Percentiles rank a stretch among this genome's conserved stretches.
Evolutionary conservation across 2,329 filamentous ascomycete species (phyloP).

Genomic region (Colletotrichum plurivorum): DNA sequence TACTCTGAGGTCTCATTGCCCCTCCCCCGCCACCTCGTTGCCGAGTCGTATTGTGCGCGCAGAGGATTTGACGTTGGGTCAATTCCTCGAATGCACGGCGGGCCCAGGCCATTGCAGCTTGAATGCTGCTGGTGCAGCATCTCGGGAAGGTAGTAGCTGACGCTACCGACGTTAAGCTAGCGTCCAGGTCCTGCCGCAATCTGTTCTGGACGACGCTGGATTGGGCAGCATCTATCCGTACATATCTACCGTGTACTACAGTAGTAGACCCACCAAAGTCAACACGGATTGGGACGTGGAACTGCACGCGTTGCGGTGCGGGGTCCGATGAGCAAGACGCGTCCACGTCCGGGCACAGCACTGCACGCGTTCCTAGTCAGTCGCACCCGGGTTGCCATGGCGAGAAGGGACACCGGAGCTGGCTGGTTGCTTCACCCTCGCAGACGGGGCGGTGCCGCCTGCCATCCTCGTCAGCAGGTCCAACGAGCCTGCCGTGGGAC

Average conservation of each 20-base stretch:
- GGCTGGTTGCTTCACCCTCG: constrained; percentile 9
- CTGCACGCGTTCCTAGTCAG: constrained; percentile 29
- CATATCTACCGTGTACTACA: too few species aligned
- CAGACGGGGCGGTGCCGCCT: constrained; percentile 13
- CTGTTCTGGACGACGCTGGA: constrained; percentile 2
- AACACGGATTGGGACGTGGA: constrained; percentile 23
- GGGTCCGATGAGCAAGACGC: constrained; percentile 34
- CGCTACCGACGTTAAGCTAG: too few species aligned
- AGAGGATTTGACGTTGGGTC: too few species aligned
- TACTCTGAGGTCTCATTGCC: background rate
- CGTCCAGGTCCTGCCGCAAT: too few species aligned
- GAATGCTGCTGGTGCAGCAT: background rate
- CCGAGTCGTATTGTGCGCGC: background rate
- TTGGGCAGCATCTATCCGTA: constrained; percentile 13
- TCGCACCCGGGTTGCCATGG: constrained; percentile 19
- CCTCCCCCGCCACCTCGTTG: background rate
- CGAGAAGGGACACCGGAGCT: constrained; percentile 16
- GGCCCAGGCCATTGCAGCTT: background rate
- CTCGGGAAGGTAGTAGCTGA: too few species aligned
- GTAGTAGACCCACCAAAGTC: constrained; percentile 29
- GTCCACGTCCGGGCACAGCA: constrained; percentile 5
- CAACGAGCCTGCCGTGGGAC: constrained; percentile 27
- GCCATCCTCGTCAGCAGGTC: background rate
- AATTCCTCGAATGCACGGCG: too few species aligned
- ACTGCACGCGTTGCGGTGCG: constrained; percentile 14